Base-by-base conservation (phyloP, 345 rosid species). In the Hibiscus syriacus region DNA sequence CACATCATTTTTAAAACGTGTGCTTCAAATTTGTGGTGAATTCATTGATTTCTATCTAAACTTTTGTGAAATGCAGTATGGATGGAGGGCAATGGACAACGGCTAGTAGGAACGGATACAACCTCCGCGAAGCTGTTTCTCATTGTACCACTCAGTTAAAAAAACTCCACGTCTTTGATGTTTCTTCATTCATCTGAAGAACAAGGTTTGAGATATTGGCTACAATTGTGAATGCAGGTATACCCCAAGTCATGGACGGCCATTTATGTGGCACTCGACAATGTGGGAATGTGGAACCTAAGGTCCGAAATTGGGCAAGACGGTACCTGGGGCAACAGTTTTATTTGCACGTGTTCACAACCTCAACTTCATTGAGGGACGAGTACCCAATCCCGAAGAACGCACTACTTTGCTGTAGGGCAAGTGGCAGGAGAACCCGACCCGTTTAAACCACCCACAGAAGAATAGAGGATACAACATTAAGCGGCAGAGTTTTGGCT, bases 201-300 rank as follows among this genome's bases (percentile, higher is more conserved):
- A 6, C 41, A 55, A 22, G 38, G 6, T 41, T 32, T 25, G 20
- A n/a, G 8, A 23, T 9, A 23, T 64, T 52, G 9, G 23, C 23
- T 27, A 43, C 29, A 20, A 14, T 54, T 59, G 11, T 55, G 6
- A 38, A 0, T 63, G 73, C 86, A 93, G 99, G 99, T 91, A 0
- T 94, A 91, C 73, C 99, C 98, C 2, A 79, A 70, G 0, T 82
- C 98, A 58, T 94, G 99, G 99, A 84, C 92, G 0, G 98, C 99
- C 0, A 85, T 94, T 50, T 86, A 89, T 58, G 79, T 94, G 25
- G 84, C 99, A 45, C 81, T 94, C 0, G 99, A 94, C 80, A 94
- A 94, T 20, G 99, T 85, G 19, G 99, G 99, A 3, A 91, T 91
- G 99, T 94, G 99, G 99, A 83, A 94, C 86, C 2, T 94, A 61